A percentile compares a stretch with the other conserved stretches of the same genome.
Conservation (phyloP, 202 grass and related monocot species). For the Panicum hallii region DNA sequence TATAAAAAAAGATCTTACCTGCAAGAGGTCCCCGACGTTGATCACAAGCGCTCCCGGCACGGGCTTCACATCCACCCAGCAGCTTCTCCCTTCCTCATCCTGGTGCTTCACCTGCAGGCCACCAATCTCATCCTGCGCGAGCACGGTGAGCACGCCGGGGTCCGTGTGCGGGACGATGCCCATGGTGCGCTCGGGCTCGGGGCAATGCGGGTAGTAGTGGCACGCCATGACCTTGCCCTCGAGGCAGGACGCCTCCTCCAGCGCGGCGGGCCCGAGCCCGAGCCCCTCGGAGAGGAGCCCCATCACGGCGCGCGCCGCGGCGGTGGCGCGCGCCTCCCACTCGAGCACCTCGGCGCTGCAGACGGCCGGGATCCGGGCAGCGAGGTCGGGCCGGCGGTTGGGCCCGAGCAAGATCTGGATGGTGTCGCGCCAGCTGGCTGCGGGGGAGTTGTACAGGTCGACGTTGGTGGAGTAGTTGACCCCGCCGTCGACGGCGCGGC, state of each 20-base stretch:
- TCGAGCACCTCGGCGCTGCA: constrained; percentile 25
- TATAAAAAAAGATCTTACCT: not conserved
- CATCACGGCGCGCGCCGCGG: not conserved
- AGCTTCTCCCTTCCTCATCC: not conserved
- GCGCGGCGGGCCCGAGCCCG: not conserved
- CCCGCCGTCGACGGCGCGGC: not conserved
- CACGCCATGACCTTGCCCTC: constrained; percentile 20
- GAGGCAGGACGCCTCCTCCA: constrained; percentile 8
- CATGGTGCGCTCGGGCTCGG: constrained; percentile 14
- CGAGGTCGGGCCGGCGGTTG: not conserved
- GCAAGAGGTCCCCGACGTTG: constrained; percentile 25
- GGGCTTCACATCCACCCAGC: constrained; percentile 18
- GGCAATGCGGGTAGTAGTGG: constrained; percentile 33
- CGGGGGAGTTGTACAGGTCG: constrained; percentile 26
- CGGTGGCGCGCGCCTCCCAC: constrained; percentile 1
- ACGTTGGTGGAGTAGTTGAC: constrained; percentile 26
- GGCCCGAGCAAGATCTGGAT: constrained; percentile 18
- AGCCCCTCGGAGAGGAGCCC: constrained; percentile 19
- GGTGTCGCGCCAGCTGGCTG: constrained; percentile 30
- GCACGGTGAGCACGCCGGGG: constrained; percentile 19
- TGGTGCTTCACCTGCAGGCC: constrained; percentile 27
- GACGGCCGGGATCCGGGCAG: not conserved
- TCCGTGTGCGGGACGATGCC: constrained; percentile 26
- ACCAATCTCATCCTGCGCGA: constrained; percentile 10
- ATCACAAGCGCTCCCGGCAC: constrained; percentile 10